Evolutionary conservation across 208 protist genomes (phyloP), one percentile per base, ranked within the genome.

Genomic region (Crithidia acanthocephali): DNA sequence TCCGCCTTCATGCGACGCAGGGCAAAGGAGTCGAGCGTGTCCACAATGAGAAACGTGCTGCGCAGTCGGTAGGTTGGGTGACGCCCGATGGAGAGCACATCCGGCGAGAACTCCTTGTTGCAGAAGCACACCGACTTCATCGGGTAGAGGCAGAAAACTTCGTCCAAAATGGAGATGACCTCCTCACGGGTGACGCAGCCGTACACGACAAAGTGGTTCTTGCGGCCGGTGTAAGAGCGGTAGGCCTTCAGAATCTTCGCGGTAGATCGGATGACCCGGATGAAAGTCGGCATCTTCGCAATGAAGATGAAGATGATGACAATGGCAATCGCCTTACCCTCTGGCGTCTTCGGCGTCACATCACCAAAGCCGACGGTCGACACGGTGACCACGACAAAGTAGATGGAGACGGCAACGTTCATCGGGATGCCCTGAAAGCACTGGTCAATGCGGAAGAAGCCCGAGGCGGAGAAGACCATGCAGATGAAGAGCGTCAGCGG

Each of bases 41-140:
- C 79, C 13, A 91, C 79, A 22, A 84, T 74, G 32, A 94, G 69
- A 63, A 96, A 96, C 2, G 64, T 90, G 64, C 85, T 83, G 32
- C 91, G 87, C 66, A 93, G 60, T 33, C 86, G 81, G 51, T 96
- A 96, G 9, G 80, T 85, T n/a, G 91, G 88, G 69, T 96, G 80
- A 7, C 88, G 78, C 30, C 87, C 86, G 57, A 96, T 86, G 27
- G 85, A 72, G 5, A 83, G 22, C 10, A 96, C 91, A 56, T 96
- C 87, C 23, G 67, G 55, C 11, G 76, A 22, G 59, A 93, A 93
- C 20, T 66, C 70, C 55, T 80, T 91, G 56, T 91, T 92, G 64
- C 91, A 96, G 76, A 96, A 96, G 72, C 88, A 93, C 9, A 96
- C 88, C 0, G 83, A 76, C 70, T 94, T 96, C 79, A 87, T 90